Base-by-base conservation (phyloP, 768 basidiomycete species). In the Symmetrospora coprosmae region DNA sequence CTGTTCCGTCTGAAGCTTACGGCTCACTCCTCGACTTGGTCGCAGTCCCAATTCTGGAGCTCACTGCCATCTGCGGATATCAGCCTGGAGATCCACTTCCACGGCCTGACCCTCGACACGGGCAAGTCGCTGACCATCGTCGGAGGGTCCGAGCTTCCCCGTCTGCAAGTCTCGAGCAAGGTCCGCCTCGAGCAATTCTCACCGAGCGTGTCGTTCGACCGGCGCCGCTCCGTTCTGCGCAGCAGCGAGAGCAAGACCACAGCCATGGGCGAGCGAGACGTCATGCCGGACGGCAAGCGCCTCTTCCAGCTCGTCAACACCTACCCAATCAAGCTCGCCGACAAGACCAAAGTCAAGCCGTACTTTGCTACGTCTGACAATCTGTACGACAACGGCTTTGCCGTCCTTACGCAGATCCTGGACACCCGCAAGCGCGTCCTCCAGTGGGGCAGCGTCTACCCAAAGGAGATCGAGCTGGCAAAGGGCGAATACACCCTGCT, bases 401-500 rank as follows among this genome's bases (percentile, higher is more conserved):
- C 38, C 11, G 45, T 63, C 16, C 28, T 63, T 27, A 40, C 37
- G n/a, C 35, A 35, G 4, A n/a, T 63, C 30, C 28, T 33, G 4
- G 62, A 63, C 33, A 49, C 30, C 9, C 23, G 28, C 17, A 41
- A 45, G 7, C 19, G 43, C 23, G 16, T 48, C 31, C 28, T 55
- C 25, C n/a, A 45, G 16, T 58, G 23, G 13, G 34, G 27, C 38
- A 41, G 41, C 13, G 46, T 63, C 11, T 63, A 63, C 46, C 19
- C 43, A 4, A 63, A 63, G 27, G 62, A 63, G 39, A 38, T 49
- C 4, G 43, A 56, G 17, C 37, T 63, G 34, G 35, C 47, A 17
- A 63, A 63, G 45, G 62, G 62, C 27, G 62, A 63, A 11, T 63
- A 63, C 33, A 59, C 56, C 19, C 21, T 50, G 6, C 14, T 40